Base-by-base conservation (phyloP, 768 basidiomycete genomes). In the Boletus fagicola region DNA sequence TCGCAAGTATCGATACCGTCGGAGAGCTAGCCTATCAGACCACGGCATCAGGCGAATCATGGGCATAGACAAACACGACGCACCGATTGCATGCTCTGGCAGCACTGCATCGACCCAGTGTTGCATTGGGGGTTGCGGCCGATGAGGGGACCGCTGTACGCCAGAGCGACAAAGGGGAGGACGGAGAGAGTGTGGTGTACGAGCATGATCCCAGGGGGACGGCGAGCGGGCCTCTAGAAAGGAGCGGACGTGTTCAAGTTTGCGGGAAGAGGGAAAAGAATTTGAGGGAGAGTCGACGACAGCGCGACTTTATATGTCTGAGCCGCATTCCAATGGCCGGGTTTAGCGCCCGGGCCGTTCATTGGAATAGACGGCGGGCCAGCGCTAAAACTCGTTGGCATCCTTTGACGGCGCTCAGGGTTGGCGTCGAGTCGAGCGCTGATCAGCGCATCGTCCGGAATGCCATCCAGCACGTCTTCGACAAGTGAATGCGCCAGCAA, bases 101-200 rank as follows among this genome's bases (percentile, higher is more conserved):
- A 71, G 38, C 69, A 71, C 38, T 63, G 49, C 26, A 54, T 31
- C 31, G 49, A 18, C 11, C 62, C 71, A 15, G 58, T 53, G 58
- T 60, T 56, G 44, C 69, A 71, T 40, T 59, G 57, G 35, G 66
- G 66, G 40, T 71, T 70, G 51, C 68, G 67, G 2, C 54, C 54
- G 5, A 48, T 3, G 48, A 70, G 68, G 6, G 68, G 68, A 0
- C 66, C 62, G 57, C 62, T 13, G 13, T 47, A 48, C 30, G 49
- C 66, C 2, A 64, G 46, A 6, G 59, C 57, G 59, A 62, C 59
- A 42, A 72, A 59, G 18, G 58, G 53, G 42, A 62, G 54, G 47
- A 61, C 44, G 54, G 55, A 31, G 52, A 71, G 51, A 8, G 57
- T 13, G 54, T 35, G 39, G 43, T 24, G 43, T 40, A 30, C 47